Evolutionary conservation across 108 stramenopile species (phyloP).

Genomic region (Cyclotella cryptica): DNA sequence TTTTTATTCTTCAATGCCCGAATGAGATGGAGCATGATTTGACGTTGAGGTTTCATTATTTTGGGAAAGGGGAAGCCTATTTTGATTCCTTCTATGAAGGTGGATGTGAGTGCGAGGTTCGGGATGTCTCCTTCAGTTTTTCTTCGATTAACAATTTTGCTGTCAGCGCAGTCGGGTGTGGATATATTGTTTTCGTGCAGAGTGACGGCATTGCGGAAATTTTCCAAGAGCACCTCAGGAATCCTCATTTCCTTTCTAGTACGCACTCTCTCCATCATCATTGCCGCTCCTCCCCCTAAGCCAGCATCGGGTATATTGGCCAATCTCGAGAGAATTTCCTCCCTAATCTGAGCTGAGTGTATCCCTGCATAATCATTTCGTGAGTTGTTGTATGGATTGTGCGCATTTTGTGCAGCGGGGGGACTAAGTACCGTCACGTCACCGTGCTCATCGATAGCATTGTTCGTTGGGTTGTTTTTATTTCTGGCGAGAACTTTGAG

Average conservation of each 20-base stretch:
- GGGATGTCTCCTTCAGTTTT: constrained; percentile 79
- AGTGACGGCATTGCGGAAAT: constrained; percentile 41
- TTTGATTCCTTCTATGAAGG: constrained; percentile 69
- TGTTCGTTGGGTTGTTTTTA: background rate
- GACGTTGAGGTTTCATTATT: constrained; percentile 75
- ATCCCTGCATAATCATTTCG: constrained; percentile 2
- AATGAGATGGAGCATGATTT: constrained; percentile 81
- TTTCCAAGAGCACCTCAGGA: constrained; percentile 52
- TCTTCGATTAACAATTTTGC: background rate
- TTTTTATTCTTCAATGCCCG: constrained; percentile 65
- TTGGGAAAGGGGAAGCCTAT: constrained; percentile 81
- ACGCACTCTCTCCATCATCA: background rate
- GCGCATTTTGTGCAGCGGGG: background rate
- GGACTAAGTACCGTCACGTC: background rate
- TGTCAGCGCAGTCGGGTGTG: background rate
- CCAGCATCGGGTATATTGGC: background rate
- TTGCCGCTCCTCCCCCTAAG: background rate
- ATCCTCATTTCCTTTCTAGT: constrained; percentile 49
- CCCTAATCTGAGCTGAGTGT: constrained; percentile 3
- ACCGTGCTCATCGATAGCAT: background rate
- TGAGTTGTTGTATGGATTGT: background rate
- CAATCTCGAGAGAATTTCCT: background rate
- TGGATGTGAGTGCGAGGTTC: constrained; percentile 49
- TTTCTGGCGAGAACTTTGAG: constrained; percentile 10
- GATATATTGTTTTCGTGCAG: constrained; percentile 9